phyloP scores from a whole-genome alignment of 768 basidiomycete species.

The Rickenella mellea region DNA sequence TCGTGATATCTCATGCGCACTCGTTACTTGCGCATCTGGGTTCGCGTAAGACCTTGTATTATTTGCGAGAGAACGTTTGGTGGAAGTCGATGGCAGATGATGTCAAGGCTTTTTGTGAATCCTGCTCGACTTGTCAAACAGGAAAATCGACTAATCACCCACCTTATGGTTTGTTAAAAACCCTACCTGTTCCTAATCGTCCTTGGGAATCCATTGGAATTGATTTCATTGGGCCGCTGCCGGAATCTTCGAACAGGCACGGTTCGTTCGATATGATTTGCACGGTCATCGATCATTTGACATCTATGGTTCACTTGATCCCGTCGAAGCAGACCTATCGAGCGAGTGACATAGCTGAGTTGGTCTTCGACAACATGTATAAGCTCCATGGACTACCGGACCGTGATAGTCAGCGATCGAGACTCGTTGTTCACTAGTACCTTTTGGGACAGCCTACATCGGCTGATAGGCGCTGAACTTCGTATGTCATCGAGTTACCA shows the following conservation, averaged over 20 bases:
- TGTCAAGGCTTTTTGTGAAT: constrained; percentile 15
- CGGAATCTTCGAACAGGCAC: constrained; percentile 10
- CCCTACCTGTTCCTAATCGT: constrained; percentile 12
- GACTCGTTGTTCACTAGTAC: constrained; percentile 20
- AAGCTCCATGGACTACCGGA: constrained; percentile 15
- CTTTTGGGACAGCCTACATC: constrained; percentile 19
- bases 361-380: constrained; percentile 9
- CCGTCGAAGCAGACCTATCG: constrained; percentile 13
- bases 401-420: constrained; percentile 14
- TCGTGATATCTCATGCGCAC: constrained; percentile 25
- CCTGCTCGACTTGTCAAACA: constrained; percentile 13
- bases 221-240: constrained; percentile 17
- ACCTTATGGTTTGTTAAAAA: constrained; percentile 16
- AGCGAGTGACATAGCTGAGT: constrained; percentile 12
- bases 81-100: constrained; percentile 10
- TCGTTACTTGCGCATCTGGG: constrained; percentile 14
- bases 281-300: constrained; percentile 19
- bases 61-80: constrained; percentile 11
- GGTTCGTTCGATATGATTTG: constrained; percentile 18
- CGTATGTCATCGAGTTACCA: constrained; percentile 17
- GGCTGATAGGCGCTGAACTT: constrained; percentile 11
- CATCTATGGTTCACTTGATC: constrained; percentile 16
- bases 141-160: constrained; percentile 12
- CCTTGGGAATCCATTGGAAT: constrained; percentile 20
- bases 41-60: constrained; percentile 10